Percentiles rank a stretch among this genome's conserved stretches.
These are phyloP conservation scores for Saturnispora mendoncae DNA, from an alignment of 805 yeast genomes.

Conservation along the genomic window DNA sequence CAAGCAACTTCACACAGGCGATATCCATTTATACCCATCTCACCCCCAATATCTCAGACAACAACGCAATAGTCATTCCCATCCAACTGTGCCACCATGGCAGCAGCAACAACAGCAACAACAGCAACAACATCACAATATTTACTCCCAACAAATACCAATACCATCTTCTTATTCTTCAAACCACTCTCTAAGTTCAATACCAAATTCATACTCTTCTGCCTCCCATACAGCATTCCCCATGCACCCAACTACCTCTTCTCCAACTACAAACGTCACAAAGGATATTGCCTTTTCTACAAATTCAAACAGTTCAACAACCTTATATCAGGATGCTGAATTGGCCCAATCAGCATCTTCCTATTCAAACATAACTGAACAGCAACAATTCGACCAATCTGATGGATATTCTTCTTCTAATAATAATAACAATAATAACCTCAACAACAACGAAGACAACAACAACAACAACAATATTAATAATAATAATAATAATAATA, in stretches of 20 bases:
- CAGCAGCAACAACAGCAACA: conserved; percentile 15
- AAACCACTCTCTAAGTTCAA: conserved; percentile 8
- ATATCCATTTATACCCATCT: neutral
- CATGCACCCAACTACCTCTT: conserved; percentile 36
- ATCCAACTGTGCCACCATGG: neutral
- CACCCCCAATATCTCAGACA: conserved; percentile 3
- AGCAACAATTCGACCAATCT: neutral
- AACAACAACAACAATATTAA: conserved; percentile 12
- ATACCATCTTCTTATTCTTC: conserved; percentile 1
- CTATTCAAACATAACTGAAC: too few relatives aligned
- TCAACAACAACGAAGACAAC: neutral
- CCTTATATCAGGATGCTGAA: conserved; percentile 28
- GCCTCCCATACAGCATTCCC: conserved; percentile 13
- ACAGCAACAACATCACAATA: too few relatives aligned
- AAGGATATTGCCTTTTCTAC: conserved; percentile 38
- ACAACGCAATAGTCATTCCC: conserved; percentile 8
- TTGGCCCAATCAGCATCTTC: conserved; percentile 3
- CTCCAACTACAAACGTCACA: conserved; percentile 48
- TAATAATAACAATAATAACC: too few relatives aligned
- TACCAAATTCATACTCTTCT: conserved; percentile 2
- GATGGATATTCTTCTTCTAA: too few relatives aligned
- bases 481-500: conserved; percentile 1
- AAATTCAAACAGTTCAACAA: conserved; percentile 28
- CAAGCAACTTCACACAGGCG: conserved; percentile 7
- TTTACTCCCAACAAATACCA: too few relatives aligned